Conservation (phyloP, 176 grass and related monocot genomes). For the Calamus simplicifolius region DNA sequence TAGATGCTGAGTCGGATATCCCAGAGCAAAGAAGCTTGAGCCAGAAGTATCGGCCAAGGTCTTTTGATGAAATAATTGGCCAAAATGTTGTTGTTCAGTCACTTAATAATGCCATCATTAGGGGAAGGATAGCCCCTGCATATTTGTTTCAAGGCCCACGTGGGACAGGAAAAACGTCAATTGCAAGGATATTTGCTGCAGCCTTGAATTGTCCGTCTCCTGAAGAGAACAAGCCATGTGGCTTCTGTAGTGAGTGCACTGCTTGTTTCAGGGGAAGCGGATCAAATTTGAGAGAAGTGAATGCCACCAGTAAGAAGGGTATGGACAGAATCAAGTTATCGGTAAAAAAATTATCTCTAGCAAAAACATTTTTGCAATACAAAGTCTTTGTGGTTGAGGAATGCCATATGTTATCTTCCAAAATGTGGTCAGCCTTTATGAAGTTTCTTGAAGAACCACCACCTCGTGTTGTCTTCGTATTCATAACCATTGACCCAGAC, state of each 20-base stretch:
- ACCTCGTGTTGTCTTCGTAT: slow-evolving; percentile 46
- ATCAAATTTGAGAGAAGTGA: slow-evolving; percentile 58
- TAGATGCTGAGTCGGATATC: slow-evolving; percentile 19
- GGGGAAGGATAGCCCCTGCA: slow-evolving; percentile 66
- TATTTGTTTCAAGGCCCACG: slow-evolving; percentile 93
- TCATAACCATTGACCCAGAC: slow-evolving; percentile 39
- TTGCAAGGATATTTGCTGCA: slow-evolving; percentile 62
- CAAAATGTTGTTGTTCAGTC: slow-evolving; percentile 78
- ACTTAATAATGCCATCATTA: slow-evolving; percentile 64
- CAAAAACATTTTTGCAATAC: slow-evolving; percentile 53
- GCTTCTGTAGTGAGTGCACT: slow-evolving; percentile 55
- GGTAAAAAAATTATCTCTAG: slow-evolving; percentile 73
- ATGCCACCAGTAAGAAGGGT: slow-evolving; percentile 61
- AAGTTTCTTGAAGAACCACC: slow-evolving; percentile 60
- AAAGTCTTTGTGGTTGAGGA: slow-evolving; percentile 68
- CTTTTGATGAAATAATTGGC: slow-evolving; percentile 80
- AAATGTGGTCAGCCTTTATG: slow-evolving; percentile 53
- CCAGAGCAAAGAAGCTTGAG: slow-evolving; percentile 72
- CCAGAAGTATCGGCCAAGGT: slow-evolving; percentile 78
- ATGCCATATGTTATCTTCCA: slow-evolving; percentile 50
- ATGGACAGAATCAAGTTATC: slow-evolving; percentile 44
- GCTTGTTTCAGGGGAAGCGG: slow-evolving; percentile 39
- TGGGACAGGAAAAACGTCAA: slow-evolving; percentile 87
- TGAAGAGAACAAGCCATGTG: slow-evolving; percentile 69
- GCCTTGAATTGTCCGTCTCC: slow-evolving; percentile 50